These are phyloP conservation scores for Fusarium tricinctum DNA, from an alignment of 2,329 filamentous ascomycete genomes.

Conservation along the genomic window DNA sequence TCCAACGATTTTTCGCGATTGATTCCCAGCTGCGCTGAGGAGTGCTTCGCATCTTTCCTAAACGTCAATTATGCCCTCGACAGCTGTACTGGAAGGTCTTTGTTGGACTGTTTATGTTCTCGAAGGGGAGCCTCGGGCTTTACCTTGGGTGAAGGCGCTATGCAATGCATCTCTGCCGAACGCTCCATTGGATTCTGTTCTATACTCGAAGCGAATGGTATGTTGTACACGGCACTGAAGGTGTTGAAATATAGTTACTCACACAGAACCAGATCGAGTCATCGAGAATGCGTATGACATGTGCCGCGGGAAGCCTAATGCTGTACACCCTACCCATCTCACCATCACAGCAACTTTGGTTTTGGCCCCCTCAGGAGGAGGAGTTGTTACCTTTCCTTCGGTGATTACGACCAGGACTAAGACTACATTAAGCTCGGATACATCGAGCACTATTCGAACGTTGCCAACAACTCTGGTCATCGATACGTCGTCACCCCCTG, in stretches of 20 bases:
- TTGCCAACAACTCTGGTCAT: conserved; percentile 51
- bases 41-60: conserved; percentile 75
- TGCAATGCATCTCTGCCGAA: conserved; percentile 75
- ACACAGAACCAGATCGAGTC: conserved; percentile 53
- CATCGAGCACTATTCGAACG: conserved; percentile 33
- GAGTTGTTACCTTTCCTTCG: conserved; percentile 51
- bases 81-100: conserved; percentile 63
- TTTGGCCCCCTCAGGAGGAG: conserved; percentile 50
- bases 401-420: conserved; percentile 32
- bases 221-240: conserved; percentile 23
- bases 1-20: conserved; percentile 58
- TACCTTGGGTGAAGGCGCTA: conserved; percentile 78
- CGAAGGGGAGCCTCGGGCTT: conserved; percentile 71
- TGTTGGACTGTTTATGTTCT: conserved; percentile 75
- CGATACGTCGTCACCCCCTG: conserved; percentile 47
- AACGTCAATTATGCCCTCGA: conserved; percentile 67
- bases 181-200: conserved; percentile 65
- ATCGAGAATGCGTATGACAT: conserved; percentile 69
- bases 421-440: conserved; percentile 17
- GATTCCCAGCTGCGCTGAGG: conserved; percentile 71
- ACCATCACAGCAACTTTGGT: conserved; percentile 71
- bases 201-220: conserved; percentile 57
- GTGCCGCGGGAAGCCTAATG: conserved; percentile 66
- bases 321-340: conserved; percentile 69
- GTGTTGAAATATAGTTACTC: conserved; percentile 15